phyloP scores from a whole-genome alignment of 345 rosid genomes.

The Camelina neglecta region DNA sequence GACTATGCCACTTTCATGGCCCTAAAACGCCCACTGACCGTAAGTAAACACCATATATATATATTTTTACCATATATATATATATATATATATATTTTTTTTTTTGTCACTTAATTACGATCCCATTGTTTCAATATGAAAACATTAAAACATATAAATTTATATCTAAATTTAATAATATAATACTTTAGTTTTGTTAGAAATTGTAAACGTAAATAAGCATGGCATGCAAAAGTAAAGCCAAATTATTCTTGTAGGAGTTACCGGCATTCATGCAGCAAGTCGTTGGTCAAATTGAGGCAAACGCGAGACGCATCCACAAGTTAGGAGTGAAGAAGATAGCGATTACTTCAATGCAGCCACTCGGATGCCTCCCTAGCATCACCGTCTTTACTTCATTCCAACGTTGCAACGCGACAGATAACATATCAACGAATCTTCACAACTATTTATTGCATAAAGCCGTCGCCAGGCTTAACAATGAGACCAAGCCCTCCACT shows the following conservation, averaged over 20 bases:
- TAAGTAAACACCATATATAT: conserved; percentile 31
- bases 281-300: conserved; percentile 60
- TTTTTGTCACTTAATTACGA: not conserved
- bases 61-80: no score
- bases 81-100: not conserved
- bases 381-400: conserved; percentile 46
- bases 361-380: conserved; percentile 80
- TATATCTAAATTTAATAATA: not conserved
- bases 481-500: conserved; percentile 40
- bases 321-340: conserved; percentile 66
- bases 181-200: no score
- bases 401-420: conserved; percentile 52
- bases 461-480: conserved; percentile 57
- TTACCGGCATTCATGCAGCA: conserved; percentile 42
- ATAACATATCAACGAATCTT: conserved; percentile 44
- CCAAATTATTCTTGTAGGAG: conserved; percentile 55
- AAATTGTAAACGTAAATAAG: no score
- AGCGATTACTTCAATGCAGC: conserved; percentile 54
- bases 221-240: not conserved
- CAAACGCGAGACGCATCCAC: conserved; percentile 57
- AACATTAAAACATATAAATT: not conserved
- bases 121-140: not conserved
- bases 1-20: conserved; percentile 61
- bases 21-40: conserved; percentile 51
- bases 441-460: conserved; percentile 60